Conservation (phyloP, 2,329 filamentous ascomycete genomes). For the Verticillium isaacii region DNA sequence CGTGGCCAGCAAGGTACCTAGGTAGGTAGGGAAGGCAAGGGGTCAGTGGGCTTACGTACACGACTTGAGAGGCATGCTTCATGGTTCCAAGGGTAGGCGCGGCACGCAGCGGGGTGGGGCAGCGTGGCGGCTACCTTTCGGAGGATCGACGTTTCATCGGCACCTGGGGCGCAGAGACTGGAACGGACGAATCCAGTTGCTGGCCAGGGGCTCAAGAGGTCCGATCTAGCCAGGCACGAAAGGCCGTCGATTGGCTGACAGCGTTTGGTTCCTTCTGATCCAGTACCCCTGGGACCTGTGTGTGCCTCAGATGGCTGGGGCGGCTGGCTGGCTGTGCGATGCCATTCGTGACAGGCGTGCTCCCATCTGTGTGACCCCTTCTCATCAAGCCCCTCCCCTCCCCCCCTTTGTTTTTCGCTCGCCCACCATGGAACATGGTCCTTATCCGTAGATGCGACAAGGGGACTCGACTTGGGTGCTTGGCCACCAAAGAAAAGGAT, state of each 20-base stretch:
- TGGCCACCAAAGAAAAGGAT: background rate
- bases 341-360: background rate
- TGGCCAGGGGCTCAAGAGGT: background rate
- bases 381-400: background rate
- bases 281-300: background rate
- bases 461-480: background rate
- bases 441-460: background rate
- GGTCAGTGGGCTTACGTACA: background rate
- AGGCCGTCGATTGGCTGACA: background rate
- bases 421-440: background rate
- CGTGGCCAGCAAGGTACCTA: background rate
- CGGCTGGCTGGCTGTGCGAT: background rate
- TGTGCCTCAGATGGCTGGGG: background rate
- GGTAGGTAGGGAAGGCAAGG: too few relatives aligned
- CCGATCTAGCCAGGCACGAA: background rate
- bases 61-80: background rate
- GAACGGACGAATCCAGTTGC: background rate
- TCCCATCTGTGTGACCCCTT: background rate
- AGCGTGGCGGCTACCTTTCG: background rate
- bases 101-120: background rate
- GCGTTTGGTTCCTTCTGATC: background rate
- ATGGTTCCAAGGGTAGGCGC: background rate
- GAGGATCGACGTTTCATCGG: background rate
- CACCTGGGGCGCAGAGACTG: background rate
- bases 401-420: background rate